These are phyloP conservation scores for Paspalum vaginatum DNA, from an alignment of 176 grass and related monocot genomes.

Conservation along the genomic window DNA sequence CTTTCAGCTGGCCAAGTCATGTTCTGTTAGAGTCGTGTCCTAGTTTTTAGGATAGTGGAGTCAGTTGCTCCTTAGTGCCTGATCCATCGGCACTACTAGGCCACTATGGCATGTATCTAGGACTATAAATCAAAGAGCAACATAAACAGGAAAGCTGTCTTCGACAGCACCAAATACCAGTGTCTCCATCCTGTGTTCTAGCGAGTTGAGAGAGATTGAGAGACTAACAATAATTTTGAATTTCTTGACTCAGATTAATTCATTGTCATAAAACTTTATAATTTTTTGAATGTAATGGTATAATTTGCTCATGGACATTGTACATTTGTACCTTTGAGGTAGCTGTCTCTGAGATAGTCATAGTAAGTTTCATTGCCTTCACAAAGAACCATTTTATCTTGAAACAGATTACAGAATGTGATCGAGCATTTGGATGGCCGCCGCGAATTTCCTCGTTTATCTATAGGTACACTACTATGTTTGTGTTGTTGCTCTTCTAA, in stretches of 20 bases:
- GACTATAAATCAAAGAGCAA: no score
- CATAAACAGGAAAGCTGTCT: no score
- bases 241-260: slow-evolving; percentile 9
- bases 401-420: slow-evolving; percentile 73
- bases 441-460: slow-evolving; percentile 79
- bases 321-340: slow-evolving; percentile 8
- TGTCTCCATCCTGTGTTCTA: no score
- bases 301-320: slow-evolving; percentile 24
- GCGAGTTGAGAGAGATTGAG: no score
- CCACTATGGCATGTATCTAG: no score
- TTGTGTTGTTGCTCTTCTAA: slow-evolving; percentile 36
- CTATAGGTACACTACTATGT: slow-evolving; percentile 66
- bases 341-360: not conserved
- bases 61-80: no score
- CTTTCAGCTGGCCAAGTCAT: no score
- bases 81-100: no score
- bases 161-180: no score
- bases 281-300: not conserved
- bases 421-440: slow-evolving; percentile 72
- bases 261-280: not conserved
- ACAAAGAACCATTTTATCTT: slow-evolving; percentile 22
- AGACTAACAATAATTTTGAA: no score
- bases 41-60: no score
- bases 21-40: no score
- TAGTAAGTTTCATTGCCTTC: slow-evolving; percentile 18